phyloP scores from a whole-genome alignment of 2,329 filamentous ascomycete species.

The Talaromyces sp. region DNA sequence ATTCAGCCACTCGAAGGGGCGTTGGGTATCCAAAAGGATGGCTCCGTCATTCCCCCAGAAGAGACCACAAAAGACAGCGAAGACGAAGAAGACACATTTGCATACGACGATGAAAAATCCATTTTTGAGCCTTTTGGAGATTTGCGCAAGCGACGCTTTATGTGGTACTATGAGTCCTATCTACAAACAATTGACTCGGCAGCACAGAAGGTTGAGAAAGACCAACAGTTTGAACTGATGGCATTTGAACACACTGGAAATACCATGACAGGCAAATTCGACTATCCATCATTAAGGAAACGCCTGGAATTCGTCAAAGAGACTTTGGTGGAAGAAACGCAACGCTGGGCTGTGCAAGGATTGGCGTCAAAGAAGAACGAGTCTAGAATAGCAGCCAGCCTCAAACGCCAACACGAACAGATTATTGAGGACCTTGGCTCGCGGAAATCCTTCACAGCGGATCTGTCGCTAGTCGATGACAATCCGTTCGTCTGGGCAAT shows the following conservation, averaged over 20 bases:
- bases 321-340: conserved; percentile 65
- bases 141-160: conserved; percentile 80
- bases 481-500: conserved; percentile 89
- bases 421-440: conserved; percentile 68
- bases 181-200: conserved; percentile 63
- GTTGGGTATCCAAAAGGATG: conserved; percentile 57
- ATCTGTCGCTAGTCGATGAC: conserved; percentile 67
- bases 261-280: conserved; percentile 78
- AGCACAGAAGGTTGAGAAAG: conserved; percentile 55
- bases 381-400: conserved; percentile 69
- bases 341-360: conserved; percentile 66
- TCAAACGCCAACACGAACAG: conserved; percentile 80
- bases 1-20: conserved; percentile 79
- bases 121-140: conserved; percentile 85
- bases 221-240: conserved; percentile 67
- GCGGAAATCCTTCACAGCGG: conserved; percentile 63
- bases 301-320: conserved; percentile 65
- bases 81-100: conserved; percentile 24
- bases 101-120: conserved; percentile 44
- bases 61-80: conserved; percentile 21
- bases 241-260: conserved; percentile 77
- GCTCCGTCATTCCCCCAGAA: conserved; percentile 32
- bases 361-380: conserved; percentile 57
- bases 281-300: conserved; percentile 67
- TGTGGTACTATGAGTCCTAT: conserved; percentile 95